phyloP scores from a whole-genome alignment of 2,329 filamentous ascomycete species.

The Pseudogymnoascus sp. region DNA sequence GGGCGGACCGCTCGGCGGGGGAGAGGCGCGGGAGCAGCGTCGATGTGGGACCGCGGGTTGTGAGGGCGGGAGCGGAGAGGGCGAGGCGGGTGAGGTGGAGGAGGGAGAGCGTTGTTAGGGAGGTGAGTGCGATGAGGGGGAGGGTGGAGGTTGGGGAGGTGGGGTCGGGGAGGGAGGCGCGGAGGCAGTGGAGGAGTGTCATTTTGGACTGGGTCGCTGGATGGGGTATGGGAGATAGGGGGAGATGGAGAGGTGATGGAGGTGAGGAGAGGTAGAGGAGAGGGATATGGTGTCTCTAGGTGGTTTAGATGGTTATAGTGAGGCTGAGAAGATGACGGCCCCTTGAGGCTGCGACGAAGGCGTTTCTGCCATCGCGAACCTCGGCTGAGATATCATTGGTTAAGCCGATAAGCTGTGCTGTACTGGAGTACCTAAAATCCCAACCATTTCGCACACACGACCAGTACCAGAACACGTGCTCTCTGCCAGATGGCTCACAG shows the following conservation, averaged over 20 bases:
- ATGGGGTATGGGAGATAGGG: neutral
- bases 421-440: neutral
- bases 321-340: neutral
- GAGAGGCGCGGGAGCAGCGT: conserved; percentile 19
- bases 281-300: neutral
- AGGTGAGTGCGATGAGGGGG: neutral
- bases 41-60: conserved; percentile 19
- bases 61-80: conserved; percentile 11
- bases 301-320: neutral
- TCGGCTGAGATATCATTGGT: neutral
- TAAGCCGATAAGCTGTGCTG: neutral
- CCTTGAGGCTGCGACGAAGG: neutral
- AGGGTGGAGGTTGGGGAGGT: neutral
- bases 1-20: conserved; percentile 13
- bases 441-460: neutral
- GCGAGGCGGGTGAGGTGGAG: conserved; percentile 12
- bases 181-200: neutral
- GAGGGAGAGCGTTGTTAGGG: conserved; percentile 15
- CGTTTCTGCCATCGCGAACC: neutral
- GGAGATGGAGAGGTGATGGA: neutral
- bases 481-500: neutral
- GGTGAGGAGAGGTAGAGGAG: neutral
- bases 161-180: neutral
- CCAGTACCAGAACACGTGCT: neutral
- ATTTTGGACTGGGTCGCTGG: neutral